Evolutionary conservation across 352 stramenopile genomes (phyloP).

Genomic region (Phytophthora palmivora): DNA sequence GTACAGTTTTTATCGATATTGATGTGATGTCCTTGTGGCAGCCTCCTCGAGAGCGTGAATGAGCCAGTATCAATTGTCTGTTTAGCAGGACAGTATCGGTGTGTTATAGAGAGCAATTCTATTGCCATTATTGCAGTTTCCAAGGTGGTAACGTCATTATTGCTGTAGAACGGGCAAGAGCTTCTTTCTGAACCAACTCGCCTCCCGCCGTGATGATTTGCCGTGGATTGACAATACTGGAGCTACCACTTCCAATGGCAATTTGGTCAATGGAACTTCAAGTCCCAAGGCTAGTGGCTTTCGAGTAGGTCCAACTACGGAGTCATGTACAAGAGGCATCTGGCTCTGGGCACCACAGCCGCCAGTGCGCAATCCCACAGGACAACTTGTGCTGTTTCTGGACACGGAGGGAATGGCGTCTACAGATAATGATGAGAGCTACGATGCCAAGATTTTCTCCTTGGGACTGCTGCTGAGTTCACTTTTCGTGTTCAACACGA

Average conservation of each 20-base stretch:
- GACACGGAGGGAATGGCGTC: conserved; percentile 88
- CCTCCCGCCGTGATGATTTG: conserved; percentile 33
- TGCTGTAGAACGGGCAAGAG: conserved; percentile 80
- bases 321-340: conserved; percentile 87
- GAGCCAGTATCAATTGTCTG: conserved; percentile 84
- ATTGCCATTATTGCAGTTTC: not conserved
- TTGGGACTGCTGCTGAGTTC: conserved; percentile 81
- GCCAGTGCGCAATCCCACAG: conserved; percentile 58
- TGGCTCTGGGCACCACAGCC: conserved; percentile 82
- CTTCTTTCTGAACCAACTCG: conserved; percentile 90
- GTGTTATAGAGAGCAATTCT: not conserved
- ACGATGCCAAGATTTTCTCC: conserved; percentile 91
- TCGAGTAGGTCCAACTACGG: conserved; percentile 79
- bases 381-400: conserved; percentile 80
- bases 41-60: conserved; percentile 63
- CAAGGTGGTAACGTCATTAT: not conserved
- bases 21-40: conserved; percentile 23
- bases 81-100: conserved; percentile 84
- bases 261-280: conserved; percentile 9
- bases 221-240: conserved; percentile 20
- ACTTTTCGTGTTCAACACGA: conserved; percentile 89
- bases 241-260: conserved; percentile 17
- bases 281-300: conserved; percentile 46
- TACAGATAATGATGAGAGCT: conserved; percentile 88
- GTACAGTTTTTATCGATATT: not conserved